Evolutionary conservation across 768 basidiomycete genomes (phyloP).

Genomic region (Suillus bovinus): DNA sequence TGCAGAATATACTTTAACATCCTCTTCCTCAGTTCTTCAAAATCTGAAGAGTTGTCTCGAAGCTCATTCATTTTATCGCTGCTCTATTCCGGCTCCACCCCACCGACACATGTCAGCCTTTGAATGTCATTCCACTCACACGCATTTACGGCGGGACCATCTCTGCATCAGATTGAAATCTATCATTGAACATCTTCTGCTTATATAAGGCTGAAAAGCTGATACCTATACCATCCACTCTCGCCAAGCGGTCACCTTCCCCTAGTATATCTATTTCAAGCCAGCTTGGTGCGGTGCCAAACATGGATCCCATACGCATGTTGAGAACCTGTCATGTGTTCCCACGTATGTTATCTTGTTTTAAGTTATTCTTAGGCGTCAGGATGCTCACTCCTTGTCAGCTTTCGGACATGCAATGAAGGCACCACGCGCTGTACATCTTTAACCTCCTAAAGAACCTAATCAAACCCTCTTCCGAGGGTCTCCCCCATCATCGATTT

Average conservation of each 20-base stretch:
- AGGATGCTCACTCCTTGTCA: conserved; percentile 22
- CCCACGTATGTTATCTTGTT: conserved; percentile 34
- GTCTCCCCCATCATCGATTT: conserved; percentile 64
- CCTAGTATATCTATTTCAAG: conserved; percentile 42
- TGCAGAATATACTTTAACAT: conserved; percentile 78
- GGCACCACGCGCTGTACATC: conserved; percentile 69
- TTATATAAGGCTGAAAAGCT: conserved; percentile 76
- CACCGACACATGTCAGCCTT: conserved; percentile 80
- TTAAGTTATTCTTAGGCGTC: background rate
- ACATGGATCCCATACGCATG: conserved; percentile 41
- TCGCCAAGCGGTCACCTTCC: conserved; percentile 64
- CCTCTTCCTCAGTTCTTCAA: conserved; percentile 59
- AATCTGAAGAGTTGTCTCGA: conserved; percentile 23
- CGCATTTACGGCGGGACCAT: conserved; percentile 74
- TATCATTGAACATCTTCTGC: conserved; percentile 70
- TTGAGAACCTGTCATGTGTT: no score
- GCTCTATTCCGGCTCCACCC: conserved; percentile 72
- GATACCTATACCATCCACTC: conserved; percentile 59
- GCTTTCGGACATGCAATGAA: conserved; percentile 75
- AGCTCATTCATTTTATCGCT: conserved; percentile 60
- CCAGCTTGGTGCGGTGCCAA: conserved; percentile 65
- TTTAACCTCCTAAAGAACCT: conserved; percentile 63
- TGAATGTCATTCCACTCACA: conserved; percentile 77
- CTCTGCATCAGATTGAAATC: conserved; percentile 58
- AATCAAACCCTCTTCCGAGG: conserved; percentile 41